phyloP scores from a whole-genome alignment of 2,329 filamentous ascomycete genomes.

The Trichoderma sp. region DNA sequence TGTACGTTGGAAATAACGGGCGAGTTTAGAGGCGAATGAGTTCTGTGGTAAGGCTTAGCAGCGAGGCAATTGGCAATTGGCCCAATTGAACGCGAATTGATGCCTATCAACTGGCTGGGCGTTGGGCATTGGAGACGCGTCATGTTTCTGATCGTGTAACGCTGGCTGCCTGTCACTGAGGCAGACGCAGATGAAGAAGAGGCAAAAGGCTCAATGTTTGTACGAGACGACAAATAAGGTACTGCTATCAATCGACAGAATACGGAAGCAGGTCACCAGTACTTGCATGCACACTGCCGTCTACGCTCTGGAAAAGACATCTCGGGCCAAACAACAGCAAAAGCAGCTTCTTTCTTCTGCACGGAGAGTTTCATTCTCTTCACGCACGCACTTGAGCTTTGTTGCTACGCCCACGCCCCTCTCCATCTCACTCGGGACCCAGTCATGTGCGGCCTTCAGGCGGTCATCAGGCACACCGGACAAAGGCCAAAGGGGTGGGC shows the following conservation, averaged over 20 bases:
- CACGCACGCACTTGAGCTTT: neutral
- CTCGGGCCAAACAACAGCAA: neutral
- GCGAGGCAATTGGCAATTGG: neutral
- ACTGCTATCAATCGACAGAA: neutral
- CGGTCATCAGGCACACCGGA: constrained; percentile 27
- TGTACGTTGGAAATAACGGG: neutral
- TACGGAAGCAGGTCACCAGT: neutral
- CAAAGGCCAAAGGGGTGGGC: constrained; percentile 14
- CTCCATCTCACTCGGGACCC: neutral
- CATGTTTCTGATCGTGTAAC: neutral
- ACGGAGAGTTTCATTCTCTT: constrained; percentile 5
- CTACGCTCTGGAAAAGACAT: neutral
- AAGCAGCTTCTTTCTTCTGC: neutral
- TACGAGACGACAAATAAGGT: too few species aligned
- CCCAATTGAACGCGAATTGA: neutral
- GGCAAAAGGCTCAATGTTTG: too few species aligned
- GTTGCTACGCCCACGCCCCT: constrained; percentile 18
- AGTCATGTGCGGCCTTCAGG: constrained; percentile 24
- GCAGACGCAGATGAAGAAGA: neutral
- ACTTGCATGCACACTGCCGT: neutral
- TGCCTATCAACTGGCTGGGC: neutral
- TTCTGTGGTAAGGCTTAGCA: neutral
- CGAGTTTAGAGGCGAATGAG: neutral
- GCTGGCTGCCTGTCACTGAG: neutral
- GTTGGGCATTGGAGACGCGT: neutral